phyloP scores from a whole-genome alignment of 805 yeast species.

The Cyberlindnera suaveolens region DNA sequence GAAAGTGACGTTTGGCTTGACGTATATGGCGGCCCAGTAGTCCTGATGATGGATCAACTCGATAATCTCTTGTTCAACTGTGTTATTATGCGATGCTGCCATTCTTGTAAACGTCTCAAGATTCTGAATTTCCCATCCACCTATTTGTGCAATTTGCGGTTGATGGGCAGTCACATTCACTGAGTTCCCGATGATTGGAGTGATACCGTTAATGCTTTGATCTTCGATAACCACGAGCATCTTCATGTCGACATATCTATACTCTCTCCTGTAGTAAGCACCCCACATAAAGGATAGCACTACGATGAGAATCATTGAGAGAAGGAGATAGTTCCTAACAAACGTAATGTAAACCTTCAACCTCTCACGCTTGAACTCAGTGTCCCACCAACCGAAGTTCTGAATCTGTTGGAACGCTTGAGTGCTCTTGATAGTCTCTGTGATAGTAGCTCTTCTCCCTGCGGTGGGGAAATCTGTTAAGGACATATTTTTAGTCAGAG shows the following conservation, averaged over 20 bases:
- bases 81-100: conserved; percentile 14
- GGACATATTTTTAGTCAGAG: no score
- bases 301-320: conserved; percentile 19
- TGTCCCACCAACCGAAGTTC: conserved; percentile 19
- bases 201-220: conserved; percentile 17
- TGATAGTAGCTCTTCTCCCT: conserved; percentile 10
- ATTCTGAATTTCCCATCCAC: conserved; percentile 25
- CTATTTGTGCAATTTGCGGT: conserved; percentile 9
- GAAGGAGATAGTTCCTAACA: conserved; percentile 13
- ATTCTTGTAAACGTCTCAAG: conserved; percentile 17
- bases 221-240: conserved; percentile 31
- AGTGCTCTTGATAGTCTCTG: conserved; percentile 11
- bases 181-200: conserved; percentile 11
- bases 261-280: conserved; percentile 26
- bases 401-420: conserved; percentile 10
- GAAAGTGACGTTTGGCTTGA: conserved; percentile 39
- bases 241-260: conserved; percentile 20
- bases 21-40: conserved; percentile 55
- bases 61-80: conserved; percentile 28
- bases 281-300: conserved; percentile 29
- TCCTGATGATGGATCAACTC: conserved; percentile 45
- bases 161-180: conserved; percentile 1
- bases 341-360: conserved; percentile 14
- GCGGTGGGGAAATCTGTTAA: background rate
- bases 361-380: conserved; percentile 14